phyloP scores from a whole-genome alignment of 208 protist genomes.

The Phytomonas sp. region DNA sequence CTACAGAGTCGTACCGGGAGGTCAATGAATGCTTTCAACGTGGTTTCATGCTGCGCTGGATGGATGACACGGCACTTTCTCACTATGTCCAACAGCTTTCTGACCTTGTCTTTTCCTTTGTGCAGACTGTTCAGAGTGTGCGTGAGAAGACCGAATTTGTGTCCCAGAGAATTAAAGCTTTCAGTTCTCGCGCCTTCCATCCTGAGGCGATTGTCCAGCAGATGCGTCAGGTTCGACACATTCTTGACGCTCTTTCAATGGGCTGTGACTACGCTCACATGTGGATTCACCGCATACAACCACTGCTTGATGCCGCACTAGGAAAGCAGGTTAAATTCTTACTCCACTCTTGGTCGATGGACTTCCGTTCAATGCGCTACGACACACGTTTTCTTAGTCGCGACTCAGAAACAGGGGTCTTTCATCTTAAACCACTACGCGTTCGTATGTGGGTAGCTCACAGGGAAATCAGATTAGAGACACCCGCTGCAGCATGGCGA shows the following conservation, averaged over 20 bases:
- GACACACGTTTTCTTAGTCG: slow-evolving; percentile 55
- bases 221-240: slow-evolving; percentile 43
- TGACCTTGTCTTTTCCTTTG: slow-evolving; percentile 51
- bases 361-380: slow-evolving; percentile 75
- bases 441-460: slow-evolving; percentile 76
- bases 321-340: slow-evolving; percentile 55
- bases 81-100: slow-evolving; percentile 54
- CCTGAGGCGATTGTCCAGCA: slow-evolving; percentile 48
- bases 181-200: slow-evolving; percentile 36
- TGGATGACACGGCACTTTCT: slow-evolving; percentile 35
- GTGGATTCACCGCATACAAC: slow-evolving; percentile 64
- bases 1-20: slow-evolving; percentile 61
- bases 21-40: slow-evolving; percentile 52
- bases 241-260: slow-evolving; percentile 43
- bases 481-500: slow-evolving; percentile 46
- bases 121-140: slow-evolving; percentile 41
- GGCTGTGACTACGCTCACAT: slow-evolving; percentile 48
- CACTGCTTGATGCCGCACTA: slow-evolving; percentile 64
- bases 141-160: slow-evolving; percentile 45
- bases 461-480: slow-evolving; percentile 65
- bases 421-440: slow-evolving; percentile 68
- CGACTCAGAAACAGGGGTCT: slow-evolving; percentile 59
- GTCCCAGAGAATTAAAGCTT: slow-evolving; percentile 38
- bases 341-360: slow-evolving; percentile 66
- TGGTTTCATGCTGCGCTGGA: slow-evolving; percentile 56